phyloP scores from a whole-genome alignment of 2,329 filamentous ascomycete species.

The Paracoccidioides lutzii region DNA sequence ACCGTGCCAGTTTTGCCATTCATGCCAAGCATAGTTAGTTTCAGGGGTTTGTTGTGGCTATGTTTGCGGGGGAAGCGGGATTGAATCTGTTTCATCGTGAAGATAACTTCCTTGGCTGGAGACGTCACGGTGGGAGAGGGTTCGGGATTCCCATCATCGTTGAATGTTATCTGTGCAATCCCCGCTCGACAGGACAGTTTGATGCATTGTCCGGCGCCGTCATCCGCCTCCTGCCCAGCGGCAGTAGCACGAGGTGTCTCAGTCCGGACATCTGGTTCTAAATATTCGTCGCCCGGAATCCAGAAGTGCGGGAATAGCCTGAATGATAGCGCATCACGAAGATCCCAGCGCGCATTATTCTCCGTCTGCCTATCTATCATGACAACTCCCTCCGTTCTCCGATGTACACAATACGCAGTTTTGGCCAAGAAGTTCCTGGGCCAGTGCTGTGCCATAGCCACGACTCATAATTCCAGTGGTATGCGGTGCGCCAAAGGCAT shows the following conservation, averaged over 20 bases:
- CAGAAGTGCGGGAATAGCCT: slow-evolving; percentile 13
- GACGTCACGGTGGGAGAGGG: slow-evolving; percentile 11
- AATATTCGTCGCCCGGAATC: slow-evolving; percentile 16
- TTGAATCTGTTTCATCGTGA: slow-evolving; percentile 19
- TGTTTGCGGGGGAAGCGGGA: slow-evolving; percentile 18
- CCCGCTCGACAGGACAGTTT: slow-evolving; percentile 15
- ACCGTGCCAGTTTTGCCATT: slow-evolving; percentile 28
- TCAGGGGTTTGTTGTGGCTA: slow-evolving; percentile 14
- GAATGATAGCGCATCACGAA: slow-evolving; percentile 18
- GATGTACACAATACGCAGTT: slow-evolving; percentile 16
- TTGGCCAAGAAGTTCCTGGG: slow-evolving; percentile 29
- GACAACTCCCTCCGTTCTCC: neutral
- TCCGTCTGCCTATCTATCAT: neutral
- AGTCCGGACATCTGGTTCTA: neutral
- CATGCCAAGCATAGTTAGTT: slow-evolving; percentile 25
- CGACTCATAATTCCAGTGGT: slow-evolving; percentile 25
- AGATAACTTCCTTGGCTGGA: slow-evolving; percentile 12
- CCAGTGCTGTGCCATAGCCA: slow-evolving; percentile 33
- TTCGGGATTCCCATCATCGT: slow-evolving; percentile 10
- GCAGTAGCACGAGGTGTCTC: neutral
- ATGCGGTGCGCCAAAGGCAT: slow-evolving; percentile 25
- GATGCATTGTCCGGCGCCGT: slow-evolving; percentile 6
- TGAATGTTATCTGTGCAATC: slow-evolving; percentile 20
- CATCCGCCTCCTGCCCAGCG: neutral
- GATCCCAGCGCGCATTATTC: slow-evolving; percentile 21